Conservation (phyloP, 176 grass and related monocot species). For the Puccinellia tenuiflora region DNA sequence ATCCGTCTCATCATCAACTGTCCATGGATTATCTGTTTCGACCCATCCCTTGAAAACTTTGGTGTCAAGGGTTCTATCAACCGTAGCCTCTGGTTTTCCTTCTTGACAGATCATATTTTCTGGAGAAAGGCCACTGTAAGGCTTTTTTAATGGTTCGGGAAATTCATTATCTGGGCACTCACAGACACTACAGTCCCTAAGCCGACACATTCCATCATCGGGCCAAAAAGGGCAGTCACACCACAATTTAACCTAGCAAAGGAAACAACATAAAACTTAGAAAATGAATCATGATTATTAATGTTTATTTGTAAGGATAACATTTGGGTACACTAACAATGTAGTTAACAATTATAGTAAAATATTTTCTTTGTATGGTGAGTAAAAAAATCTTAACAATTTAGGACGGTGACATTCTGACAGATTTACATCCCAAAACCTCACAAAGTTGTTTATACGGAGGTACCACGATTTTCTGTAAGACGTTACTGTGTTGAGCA, state of each 20-base stretch:
- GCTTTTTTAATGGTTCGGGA: constrained; percentile 80
- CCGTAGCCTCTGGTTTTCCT: constrained; percentile 78
- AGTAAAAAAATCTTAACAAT: background rate
- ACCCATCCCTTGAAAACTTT: constrained; percentile 86
- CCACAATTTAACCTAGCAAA: constrained; percentile 85
- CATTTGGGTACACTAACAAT: background rate
- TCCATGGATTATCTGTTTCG: constrained; percentile 96
- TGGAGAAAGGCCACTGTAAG: constrained; percentile 38
- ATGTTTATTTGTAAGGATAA: background rate
- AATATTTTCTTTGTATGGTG: background rate
- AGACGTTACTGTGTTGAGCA: background rate
- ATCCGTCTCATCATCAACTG: constrained; percentile 94
- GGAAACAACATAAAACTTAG: background rate
- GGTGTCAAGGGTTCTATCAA: constrained; percentile 87
- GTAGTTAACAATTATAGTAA: background rate
- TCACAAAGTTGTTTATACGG: background rate
- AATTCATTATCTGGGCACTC: constrained; percentile 96
- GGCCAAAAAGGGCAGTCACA: constrained; percentile 97
- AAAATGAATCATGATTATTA: background rate
- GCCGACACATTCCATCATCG: constrained; percentile 90
- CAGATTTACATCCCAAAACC: background rate
- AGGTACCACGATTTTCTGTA: background rate
- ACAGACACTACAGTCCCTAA: constrained; percentile 86
- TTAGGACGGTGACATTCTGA: background rate
- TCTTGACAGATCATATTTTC: constrained; percentile 79